phyloP scores from a whole-genome alignment of 2,329 filamentous ascomycete species.

The Fusarium sterilihyphosum region DNA sequence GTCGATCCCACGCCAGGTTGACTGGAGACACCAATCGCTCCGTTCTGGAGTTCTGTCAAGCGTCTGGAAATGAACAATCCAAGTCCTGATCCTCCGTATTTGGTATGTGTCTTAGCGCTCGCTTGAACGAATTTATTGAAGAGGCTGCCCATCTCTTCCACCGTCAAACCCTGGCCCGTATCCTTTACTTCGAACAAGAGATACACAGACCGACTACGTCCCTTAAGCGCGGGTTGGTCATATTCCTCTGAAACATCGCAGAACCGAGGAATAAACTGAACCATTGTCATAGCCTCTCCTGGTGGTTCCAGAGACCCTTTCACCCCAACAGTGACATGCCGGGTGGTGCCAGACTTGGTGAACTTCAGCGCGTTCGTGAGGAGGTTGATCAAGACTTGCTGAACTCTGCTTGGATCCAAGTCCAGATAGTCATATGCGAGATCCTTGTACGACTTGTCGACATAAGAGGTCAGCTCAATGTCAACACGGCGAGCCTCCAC shows the following conservation, averaged over 20 bases:
- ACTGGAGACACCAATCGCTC: slow-evolving; percentile 80
- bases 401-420: slow-evolving; percentile 77
- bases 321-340: slow-evolving; percentile 63
- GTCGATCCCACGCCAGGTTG: slow-evolving; percentile 75
- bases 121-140: slow-evolving; percentile 85
- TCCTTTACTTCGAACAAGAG: slow-evolving; percentile 80
- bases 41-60: slow-evolving; percentile 83
- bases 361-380: slow-evolving; percentile 87
- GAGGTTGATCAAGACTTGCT: slow-evolving; percentile 83
- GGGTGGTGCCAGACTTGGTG: slow-evolving; percentile 70
- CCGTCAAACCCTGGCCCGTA: slow-evolving; percentile 77
- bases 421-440: slow-evolving; percentile 71
- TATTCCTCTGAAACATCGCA: slow-evolving; percentile 55
- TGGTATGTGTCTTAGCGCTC: slow-evolving; percentile 77
- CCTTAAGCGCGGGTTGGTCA: slow-evolving; percentile 47
- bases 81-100: slow-evolving; percentile 82
- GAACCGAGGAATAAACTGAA: slow-evolving; percentile 71
- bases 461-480: slow-evolving; percentile 71
- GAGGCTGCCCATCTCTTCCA: slow-evolving; percentile 76
- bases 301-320: slow-evolving; percentile 55
- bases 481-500: slow-evolving; percentile 75
- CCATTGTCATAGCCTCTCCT: slow-evolving; percentile 54
- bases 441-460: slow-evolving; percentile 69
- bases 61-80: slow-evolving; percentile 83
- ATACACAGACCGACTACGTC: slow-evolving; percentile 62